Percentiles rank a stretch among this genome's conserved stretches.
phyloP scores from a whole-genome alignment of 1,139 yeast genomes.

The Hyphopichia pseudoburtonii region DNA sequence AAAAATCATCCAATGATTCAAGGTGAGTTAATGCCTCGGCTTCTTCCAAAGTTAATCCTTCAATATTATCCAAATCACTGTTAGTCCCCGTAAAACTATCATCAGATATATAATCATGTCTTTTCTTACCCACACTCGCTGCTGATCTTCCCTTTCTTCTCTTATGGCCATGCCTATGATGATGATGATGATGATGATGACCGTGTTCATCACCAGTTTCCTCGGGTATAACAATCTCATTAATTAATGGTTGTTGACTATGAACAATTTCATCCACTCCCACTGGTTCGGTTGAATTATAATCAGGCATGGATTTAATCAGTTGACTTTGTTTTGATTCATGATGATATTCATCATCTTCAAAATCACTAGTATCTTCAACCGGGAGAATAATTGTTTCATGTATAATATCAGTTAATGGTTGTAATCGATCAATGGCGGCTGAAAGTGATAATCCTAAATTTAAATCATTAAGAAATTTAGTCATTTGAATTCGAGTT shows the following conservation, averaged over 20 bases:
- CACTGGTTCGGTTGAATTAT: slow-evolving; percentile 48
- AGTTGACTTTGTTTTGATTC: slow-evolving; percentile 12
- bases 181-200: slow-evolving; percentile 3
- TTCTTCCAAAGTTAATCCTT: slow-evolving; percentile 38
- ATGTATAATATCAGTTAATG: slow-evolving; percentile 51
- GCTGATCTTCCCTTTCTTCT: too few species aligned
- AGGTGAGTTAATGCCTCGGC: slow-evolving; percentile 38
- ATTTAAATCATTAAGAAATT: slow-evolving; percentile 50
- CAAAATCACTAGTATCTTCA: slow-evolving; percentile 37
- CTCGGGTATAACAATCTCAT: slow-evolving; percentile 51
- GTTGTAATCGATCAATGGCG: slow-evolving; percentile 58
- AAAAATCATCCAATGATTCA: slow-evolving; percentile 47
- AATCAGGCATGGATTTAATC: too few species aligned
- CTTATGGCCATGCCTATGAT: slow-evolving; percentile 5
- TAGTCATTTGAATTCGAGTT: slow-evolving; percentile 48
- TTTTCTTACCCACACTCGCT: slow-evolving; percentile 3
- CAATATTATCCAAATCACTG: slow-evolving; percentile 39
- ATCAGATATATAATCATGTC: slow-evolving; percentile 4
- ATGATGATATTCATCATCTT: slow-evolving; percentile 21
- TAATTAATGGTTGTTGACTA: slow-evolving; percentile 48
- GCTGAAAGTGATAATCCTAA: slow-evolving; percentile 51
- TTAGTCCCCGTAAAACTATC: slow-evolving; percentile 8
- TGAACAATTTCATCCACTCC: slow-evolving; percentile 54
- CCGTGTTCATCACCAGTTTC: slow-evolving; percentile 8
- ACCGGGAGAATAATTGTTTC: slow-evolving; percentile 52